Conservation (phyloP, 768 basidiomycete species). For the Tephrocybe sp. region DNA sequence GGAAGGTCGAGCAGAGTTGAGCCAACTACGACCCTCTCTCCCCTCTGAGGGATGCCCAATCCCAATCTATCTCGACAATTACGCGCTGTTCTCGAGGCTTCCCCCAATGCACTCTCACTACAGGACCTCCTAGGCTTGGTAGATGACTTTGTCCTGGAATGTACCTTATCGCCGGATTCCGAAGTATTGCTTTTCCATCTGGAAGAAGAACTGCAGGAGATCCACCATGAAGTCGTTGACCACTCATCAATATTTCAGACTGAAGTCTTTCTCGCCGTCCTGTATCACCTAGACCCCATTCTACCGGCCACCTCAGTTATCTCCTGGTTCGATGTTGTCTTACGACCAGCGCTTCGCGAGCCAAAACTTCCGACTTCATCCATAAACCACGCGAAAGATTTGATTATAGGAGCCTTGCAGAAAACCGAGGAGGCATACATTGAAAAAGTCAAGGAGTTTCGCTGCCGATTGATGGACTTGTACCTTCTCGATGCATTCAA, state of each 20-base stretch:
- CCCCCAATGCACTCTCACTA: constrained; percentile 48
- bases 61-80: constrained; percentile 47
- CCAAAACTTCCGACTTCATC: constrained; percentile 59
- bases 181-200: constrained; percentile 44
- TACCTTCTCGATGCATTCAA: constrained; percentile 77
- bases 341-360: constrained; percentile 76
- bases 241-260: constrained; percentile 59
- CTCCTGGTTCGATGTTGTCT: constrained; percentile 80
- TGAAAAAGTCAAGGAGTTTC: constrained; percentile 59
- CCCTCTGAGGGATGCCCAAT: constrained; percentile 31
- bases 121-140: constrained; percentile 46
- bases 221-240: constrained; percentile 63
- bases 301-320: constrained; percentile 66
- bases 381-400: constrained; percentile 66
- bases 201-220: constrained; percentile 64
- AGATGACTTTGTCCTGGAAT: constrained; percentile 56
- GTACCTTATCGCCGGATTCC: constrained; percentile 43
- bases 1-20: not conserved
- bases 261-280: constrained; percentile 64
- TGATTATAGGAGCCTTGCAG: constrained; percentile 62
- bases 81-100: constrained; percentile 53
- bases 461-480: constrained; percentile 66
- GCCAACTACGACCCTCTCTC: not conserved
- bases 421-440: constrained; percentile 42
- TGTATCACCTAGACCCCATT: constrained; percentile 60